phyloP scores from a whole-genome alignment of 768 basidiomycete species.

The Antrodiella citrinella region DNA sequence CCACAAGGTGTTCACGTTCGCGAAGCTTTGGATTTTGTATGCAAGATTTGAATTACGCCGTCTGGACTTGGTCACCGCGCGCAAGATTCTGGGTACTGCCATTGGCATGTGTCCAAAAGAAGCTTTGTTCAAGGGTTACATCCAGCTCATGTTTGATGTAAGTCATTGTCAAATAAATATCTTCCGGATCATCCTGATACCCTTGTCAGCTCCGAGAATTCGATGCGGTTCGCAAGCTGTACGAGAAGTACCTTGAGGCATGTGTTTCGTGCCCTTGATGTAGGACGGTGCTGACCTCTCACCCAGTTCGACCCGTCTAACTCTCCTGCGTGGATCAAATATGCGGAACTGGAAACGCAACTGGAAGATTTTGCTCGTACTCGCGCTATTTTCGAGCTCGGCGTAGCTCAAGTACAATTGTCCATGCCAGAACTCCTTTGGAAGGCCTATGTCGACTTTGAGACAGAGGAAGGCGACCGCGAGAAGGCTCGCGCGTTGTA shows the following conservation, averaged over 20 bases:
- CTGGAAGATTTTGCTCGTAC: slow-evolving; percentile 83
- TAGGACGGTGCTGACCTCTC: not conserved
- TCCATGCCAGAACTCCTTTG: slow-evolving; percentile 93
- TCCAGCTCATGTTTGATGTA: slow-evolving; percentile 88
- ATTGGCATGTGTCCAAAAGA: slow-evolving; percentile 98
- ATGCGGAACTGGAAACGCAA: slow-evolving; percentile 81
- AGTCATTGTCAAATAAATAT: slow-evolving; percentile 15
- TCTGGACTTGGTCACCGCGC: slow-evolving; percentile 72
- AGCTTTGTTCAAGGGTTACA: slow-evolving; percentile 91
- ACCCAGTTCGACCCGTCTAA: slow-evolving; percentile 77
- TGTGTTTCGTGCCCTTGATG: slow-evolving; percentile 12
- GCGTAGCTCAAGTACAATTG: slow-evolving; percentile 72
- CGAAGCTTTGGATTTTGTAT: slow-evolving; percentile 91
- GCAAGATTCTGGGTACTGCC: slow-evolving; percentile 82
- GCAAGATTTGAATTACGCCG: slow-evolving; percentile 88
- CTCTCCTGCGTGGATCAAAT: slow-evolving; percentile 92
- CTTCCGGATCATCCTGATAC: not conserved
- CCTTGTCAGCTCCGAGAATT: slow-evolving; percentile 76
- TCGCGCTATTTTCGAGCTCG: slow-evolving; percentile 93
- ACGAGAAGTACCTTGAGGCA: slow-evolving; percentile 92
- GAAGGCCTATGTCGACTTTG: slow-evolving; percentile 96
- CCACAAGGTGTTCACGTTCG: slow-evolving; percentile 95
- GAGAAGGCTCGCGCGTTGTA: slow-evolving; percentile 75
- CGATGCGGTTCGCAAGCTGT: slow-evolving; percentile 83
- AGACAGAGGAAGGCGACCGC: slow-evolving; percentile 87